Percentiles rank a stretch among this genome's conserved stretches.
phyloP scores from a whole-genome alignment of 805 yeast genomes.

The Ogataea siamensis region DNA sequence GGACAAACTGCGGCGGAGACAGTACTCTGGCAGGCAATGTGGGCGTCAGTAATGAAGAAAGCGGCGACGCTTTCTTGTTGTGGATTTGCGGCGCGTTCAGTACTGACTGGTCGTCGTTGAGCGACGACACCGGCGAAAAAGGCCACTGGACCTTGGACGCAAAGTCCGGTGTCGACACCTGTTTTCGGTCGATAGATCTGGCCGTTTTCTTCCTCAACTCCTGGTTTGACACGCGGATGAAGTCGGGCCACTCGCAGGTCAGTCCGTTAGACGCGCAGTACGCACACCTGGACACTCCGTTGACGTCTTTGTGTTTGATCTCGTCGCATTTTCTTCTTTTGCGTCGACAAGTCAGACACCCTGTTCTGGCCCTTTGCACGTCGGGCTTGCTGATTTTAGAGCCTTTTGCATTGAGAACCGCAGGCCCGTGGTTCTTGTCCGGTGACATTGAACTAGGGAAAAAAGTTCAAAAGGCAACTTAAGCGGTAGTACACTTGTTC shows the following conservation, averaged over 20 bases:
- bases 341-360: conserved; percentile 51
- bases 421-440: neutral
- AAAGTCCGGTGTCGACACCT: neutral
- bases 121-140: conserved; percentile 4
- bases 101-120: conserved; percentile 1
- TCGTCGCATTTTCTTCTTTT: conserved; percentile 54
- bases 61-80: neutral
- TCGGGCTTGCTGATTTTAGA: conserved; percentile 1
- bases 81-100: neutral
- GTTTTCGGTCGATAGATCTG: neutral
- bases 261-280: conserved; percentile 14
- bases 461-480: neutral
- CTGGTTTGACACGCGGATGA: conserved; percentile 11
- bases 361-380: conserved; percentile 29
- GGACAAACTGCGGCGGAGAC: neutral
- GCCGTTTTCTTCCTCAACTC: neutral
- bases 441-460: neutral
- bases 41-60: conserved; percentile 2
- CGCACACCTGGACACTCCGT: conserved; percentile 18
- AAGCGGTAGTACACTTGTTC: neutral
- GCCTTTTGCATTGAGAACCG: neutral
- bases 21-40: neutral
- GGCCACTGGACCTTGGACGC: conserved; percentile 6
- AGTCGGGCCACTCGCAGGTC: conserved; percentile 21
- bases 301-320: conserved; percentile 9